Evolutionary conservation across 148 eudicot genomes (phyloP).

Genomic region (Vaccinium corymbosum): DNA sequence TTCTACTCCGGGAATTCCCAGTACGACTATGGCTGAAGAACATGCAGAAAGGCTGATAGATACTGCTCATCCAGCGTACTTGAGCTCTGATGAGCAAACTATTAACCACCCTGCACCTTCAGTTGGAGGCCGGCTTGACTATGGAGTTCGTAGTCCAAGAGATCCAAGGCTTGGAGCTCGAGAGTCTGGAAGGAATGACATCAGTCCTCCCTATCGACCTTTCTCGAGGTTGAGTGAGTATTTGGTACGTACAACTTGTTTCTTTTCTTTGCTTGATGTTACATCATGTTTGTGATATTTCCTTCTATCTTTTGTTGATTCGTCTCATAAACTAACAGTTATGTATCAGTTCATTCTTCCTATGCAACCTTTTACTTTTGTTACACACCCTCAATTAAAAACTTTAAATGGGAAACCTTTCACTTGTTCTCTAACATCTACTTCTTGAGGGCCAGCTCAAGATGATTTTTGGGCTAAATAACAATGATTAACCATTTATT

Average conservation of each 20-base stretch:
- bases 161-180: conserved; percentile 7
- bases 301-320: too few species aligned
- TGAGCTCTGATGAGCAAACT: not conserved
- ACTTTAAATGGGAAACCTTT: too few species aligned
- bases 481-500: too few species aligned
- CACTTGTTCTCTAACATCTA: too few species aligned
- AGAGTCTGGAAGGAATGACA: not conserved
- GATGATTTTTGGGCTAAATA: too few species aligned
- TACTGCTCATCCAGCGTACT: too few species aligned
- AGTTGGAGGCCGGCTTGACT: not conserved
- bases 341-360: not conserved
- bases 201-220: not conserved
- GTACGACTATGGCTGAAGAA: not conserved
- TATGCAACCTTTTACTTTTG: too few species aligned
- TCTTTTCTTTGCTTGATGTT: not conserved
- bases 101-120: not conserved
- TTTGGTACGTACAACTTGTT: not conserved
- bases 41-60: too few species aligned
- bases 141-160: conserved; percentile 1
- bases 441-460: too few species aligned
- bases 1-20: not conserved
- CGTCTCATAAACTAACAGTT: not conserved
- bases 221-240: too few species aligned
- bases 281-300: not conserved
- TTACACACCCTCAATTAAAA: too few species aligned